These are phyloP conservation scores for Rhizopus arrhizus DNA, from an alignment of 371 early-diverging fungal species.

Conservation along the genomic window DNA sequence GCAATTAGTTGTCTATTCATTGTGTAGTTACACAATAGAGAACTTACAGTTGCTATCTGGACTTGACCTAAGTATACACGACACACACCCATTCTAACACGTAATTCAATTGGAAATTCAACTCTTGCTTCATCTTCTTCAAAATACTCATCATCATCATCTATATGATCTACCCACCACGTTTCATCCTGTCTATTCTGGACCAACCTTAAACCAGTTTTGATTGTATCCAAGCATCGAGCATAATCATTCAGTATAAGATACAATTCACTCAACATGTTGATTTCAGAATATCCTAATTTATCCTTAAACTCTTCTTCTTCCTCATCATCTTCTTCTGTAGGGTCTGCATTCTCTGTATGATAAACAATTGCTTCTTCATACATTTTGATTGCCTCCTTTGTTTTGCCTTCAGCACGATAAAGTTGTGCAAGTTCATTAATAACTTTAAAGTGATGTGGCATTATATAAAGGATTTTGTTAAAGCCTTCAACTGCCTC, in stretches of 20 bases:
- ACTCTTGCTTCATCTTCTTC: conserved; percentile 38
- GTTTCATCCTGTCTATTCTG: conserved; percentile 68
- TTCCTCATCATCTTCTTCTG: conserved; percentile 34
- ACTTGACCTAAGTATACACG: conserved; percentile 73
- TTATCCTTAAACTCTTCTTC: conserved; percentile 42
- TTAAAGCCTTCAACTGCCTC: conserved; percentile 60
- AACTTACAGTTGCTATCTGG: conserved; percentile 65
- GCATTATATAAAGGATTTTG: conserved; percentile 49
- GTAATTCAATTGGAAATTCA: conserved; percentile 78
- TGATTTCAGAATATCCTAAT: conserved; percentile 78
- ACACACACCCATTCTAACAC: conserved; percentile 84
- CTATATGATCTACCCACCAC: conserved; percentile 55
- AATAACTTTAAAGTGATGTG: conserved; percentile 61
- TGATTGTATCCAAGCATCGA: conserved; percentile 68
- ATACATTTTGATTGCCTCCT: conserved; percentile 59
- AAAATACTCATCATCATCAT: conserved; percentile 63
- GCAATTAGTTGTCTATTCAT: neutral
- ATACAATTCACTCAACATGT: conserved; percentile 84
- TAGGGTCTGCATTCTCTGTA: conserved; percentile 30
- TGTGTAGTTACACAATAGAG: neutral
- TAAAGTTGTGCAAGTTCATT: conserved; percentile 58
- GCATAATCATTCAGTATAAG: conserved; percentile 77
- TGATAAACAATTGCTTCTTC: conserved; percentile 51
- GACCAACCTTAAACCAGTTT: conserved; percentile 68
- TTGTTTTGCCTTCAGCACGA: conserved; percentile 47